These are phyloP conservation scores for Cryptosporidium tyzzeri DNA, from an alignment of 169 alveolate species.

Conservation along the genomic window DNA sequence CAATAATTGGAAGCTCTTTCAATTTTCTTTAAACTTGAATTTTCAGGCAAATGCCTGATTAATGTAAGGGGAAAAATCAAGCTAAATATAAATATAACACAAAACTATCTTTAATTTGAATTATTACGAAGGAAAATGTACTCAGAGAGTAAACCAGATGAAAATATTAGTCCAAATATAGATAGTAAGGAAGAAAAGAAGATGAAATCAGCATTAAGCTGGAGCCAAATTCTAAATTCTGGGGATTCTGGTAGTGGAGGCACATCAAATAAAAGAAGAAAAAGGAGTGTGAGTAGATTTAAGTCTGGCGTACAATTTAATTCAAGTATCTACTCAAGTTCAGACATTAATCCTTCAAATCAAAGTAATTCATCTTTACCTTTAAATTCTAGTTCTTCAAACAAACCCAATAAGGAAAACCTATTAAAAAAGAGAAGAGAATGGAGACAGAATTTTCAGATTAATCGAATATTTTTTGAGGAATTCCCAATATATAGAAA, in stretches of 20 bases:
- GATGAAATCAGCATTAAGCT: not conserved
- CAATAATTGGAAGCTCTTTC: not conserved
- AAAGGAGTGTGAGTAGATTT: slow-evolving; percentile 1
- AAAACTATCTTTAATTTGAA: not conserved
- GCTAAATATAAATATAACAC: not conserved
- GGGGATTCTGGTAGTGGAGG: slow-evolving; percentile 22
- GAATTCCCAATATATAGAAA: slow-evolving; percentile 63
- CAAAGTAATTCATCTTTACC: not conserved
- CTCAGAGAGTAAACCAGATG: not conserved
- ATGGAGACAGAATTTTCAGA: slow-evolving; percentile 18
- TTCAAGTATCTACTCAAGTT: not conserved
- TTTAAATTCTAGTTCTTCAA: not conserved
- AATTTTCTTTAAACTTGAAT: not conserved
- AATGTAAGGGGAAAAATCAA: not conserved
- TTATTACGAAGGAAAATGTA: not conserved
- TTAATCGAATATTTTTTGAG: slow-evolving; percentile 57
- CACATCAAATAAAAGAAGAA: slow-evolving; percentile 29
- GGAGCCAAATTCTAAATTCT: slow-evolving; percentile 21
- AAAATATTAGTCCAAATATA: slow-evolving; percentile 7
- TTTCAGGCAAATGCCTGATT: not conserved
- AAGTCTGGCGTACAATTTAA: not conserved
- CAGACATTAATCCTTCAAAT: not conserved
- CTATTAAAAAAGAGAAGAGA: not conserved
- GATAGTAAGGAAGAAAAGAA: slow-evolving; percentile 9
- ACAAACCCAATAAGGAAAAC: not conserved